Evolutionary conservation across 148 eudicot genomes (phyloP).

Genomic region (Fagopyrum homotropicum): DNA sequence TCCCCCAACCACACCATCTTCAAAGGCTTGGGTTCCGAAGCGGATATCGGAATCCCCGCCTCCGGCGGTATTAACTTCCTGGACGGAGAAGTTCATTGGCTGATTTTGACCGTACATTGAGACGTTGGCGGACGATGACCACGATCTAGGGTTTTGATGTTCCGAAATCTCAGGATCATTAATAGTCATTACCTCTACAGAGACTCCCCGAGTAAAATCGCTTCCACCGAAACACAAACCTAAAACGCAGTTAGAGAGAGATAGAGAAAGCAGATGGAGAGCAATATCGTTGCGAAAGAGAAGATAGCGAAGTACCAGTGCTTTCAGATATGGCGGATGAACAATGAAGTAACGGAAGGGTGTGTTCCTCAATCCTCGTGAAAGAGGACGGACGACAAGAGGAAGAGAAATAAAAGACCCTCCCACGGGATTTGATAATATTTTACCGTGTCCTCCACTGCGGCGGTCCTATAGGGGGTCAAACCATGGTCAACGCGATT

Average conservation of each 20-base stretch:
- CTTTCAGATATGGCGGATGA: not conserved
- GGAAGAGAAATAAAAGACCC: not conserved
- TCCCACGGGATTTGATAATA: not conserved
- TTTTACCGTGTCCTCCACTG: not conserved
- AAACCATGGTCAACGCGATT: not conserved
- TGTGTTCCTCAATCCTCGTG: not conserved
- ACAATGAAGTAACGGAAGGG: not conserved
- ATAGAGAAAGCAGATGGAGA: not conserved
- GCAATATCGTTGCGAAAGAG: not conserved
- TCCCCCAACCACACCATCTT: conserved; percentile 22
- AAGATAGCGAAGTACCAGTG: not conserved
- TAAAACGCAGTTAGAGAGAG: not conserved
- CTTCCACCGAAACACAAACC: not conserved
- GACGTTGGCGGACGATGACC: conserved; percentile 5
- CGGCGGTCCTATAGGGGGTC: not conserved
- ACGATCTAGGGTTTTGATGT: conserved; percentile 21
- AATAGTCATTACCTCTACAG: not conserved
- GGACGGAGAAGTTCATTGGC: conserved; percentile 24
- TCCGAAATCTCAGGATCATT: conserved; percentile 6
- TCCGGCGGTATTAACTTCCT: conserved; percentile 29
- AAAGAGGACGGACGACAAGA: not conserved
- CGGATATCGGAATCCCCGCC: conserved; percentile 34
- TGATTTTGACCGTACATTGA: conserved; percentile 28
- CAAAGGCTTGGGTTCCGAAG: conserved; percentile 18
- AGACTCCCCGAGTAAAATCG: not conserved